Evolutionary conservation across 2,329 filamentous ascomycete species (phyloP).

Genomic region (Cladobotryum mycophilum): DNA sequence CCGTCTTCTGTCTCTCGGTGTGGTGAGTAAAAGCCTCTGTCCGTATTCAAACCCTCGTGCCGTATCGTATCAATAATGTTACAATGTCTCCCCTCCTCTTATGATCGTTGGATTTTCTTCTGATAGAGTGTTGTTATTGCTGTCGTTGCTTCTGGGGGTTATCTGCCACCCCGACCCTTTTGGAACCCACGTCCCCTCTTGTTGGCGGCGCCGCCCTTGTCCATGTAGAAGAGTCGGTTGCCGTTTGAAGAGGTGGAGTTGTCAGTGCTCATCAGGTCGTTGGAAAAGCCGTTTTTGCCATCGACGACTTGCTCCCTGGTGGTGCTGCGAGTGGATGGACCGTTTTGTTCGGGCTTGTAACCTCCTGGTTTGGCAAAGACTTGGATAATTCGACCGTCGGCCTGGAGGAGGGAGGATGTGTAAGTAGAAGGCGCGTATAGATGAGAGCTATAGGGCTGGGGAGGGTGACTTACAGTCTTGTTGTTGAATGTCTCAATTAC

Average conservation of each 20-base stretch:
- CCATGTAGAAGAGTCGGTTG: constrained; percentile 47
- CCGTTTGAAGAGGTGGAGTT: constrained; percentile 19
- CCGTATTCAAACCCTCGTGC: no score
- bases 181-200: constrained; percentile 23
- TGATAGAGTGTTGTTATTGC: background rate
- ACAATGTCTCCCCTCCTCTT: no score
- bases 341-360: constrained; percentile 41
- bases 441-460: background rate
- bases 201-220: constrained; percentile 30
- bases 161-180: constrained; percentile 19
- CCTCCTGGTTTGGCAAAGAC: constrained; percentile 62
- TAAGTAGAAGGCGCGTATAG: background rate
- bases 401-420: constrained; percentile 36
- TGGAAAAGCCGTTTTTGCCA: constrained; percentile 48
- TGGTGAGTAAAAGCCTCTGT: no score
- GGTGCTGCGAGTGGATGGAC: constrained; percentile 18
- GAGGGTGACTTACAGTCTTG: constrained; percentile 55
- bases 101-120: background rate
- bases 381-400: constrained; percentile 67
- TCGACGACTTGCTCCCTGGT: constrained; percentile 41
- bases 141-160: constrained; percentile 1
- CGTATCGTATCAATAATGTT: no score
- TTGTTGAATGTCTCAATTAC: constrained; percentile 73
- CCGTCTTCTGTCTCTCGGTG: no score
- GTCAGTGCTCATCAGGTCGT: constrained; percentile 38